Evolutionary conservation across 495 filamentous ascomycete genomes (phyloP).

Genomic region (Penicillium angulare): DNA sequence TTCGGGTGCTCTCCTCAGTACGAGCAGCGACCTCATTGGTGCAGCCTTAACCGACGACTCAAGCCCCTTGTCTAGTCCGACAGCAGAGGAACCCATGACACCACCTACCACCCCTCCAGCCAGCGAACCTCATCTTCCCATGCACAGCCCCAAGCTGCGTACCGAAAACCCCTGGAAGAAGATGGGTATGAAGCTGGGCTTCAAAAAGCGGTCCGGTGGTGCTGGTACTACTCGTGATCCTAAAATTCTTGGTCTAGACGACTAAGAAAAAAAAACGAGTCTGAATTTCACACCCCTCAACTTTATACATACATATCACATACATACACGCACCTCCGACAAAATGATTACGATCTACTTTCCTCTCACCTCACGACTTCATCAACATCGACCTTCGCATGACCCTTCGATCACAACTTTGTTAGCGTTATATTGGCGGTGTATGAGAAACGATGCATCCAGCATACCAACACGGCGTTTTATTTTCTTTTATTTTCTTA

Average conservation of each 20-base stretch:
- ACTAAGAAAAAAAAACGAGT: too few relatives aligned
- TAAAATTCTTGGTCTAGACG: slow-evolving; percentile 33
- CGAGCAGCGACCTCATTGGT: slow-evolving; percentile 39
- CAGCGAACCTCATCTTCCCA: slow-evolving; percentile 49
- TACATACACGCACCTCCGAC: background rate
- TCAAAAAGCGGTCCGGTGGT: slow-evolving; percentile 55
- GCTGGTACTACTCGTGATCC: slow-evolving; percentile 36
- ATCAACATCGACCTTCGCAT: slow-evolving; percentile 8
- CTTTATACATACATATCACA: too few relatives aligned
- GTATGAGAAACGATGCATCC: slow-evolving; percentile 34
- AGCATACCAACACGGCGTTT: slow-evolving; percentile 35
- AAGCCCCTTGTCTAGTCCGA: slow-evolving; percentile 41
- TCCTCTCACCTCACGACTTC: background rate
- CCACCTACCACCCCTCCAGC: slow-evolving; percentile 83
- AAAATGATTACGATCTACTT: background rate
- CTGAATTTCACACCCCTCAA: too few relatives aligned
- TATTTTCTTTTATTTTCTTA: slow-evolving; percentile 20
- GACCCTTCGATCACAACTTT: slow-evolving; percentile 19
- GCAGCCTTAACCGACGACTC: slow-evolving; percentile 49
- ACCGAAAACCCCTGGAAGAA: slow-evolving; percentile 75
- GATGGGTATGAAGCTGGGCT: slow-evolving; percentile 74
- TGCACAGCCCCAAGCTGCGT: slow-evolving; percentile 53
- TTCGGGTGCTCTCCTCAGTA: slow-evolving; percentile 34
- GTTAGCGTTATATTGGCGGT: slow-evolving; percentile 33
- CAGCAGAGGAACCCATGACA: slow-evolving; percentile 72